Evolutionary conservation across 176 grass and related monocot genomes (phyloP).

Genomic region (Urochloa ruziziensis): DNA sequence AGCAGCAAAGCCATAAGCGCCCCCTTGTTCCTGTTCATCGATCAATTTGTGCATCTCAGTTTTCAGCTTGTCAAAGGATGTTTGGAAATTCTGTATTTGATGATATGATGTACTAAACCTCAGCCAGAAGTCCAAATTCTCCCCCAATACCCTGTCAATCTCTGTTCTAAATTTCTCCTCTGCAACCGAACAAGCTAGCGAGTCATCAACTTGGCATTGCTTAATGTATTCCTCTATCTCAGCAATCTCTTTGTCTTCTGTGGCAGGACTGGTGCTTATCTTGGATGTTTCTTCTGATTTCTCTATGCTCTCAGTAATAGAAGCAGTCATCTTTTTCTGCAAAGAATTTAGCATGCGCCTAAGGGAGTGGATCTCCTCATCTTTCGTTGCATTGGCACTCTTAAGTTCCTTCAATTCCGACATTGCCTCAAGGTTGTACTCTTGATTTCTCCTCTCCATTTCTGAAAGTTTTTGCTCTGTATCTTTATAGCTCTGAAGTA

Average conservation of each 20-base stretch:
- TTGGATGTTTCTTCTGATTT: constrained; percentile 45
- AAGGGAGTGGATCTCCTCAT: constrained; percentile 64
- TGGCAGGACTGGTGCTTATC: constrained; percentile 32
- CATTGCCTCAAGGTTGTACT: constrained; percentile 49
- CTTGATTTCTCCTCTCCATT: constrained; percentile 47
- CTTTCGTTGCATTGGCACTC: constrained; percentile 58
- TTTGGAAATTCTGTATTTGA: constrained; percentile 63
- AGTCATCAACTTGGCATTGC: constrained; percentile 43
- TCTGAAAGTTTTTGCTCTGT: constrained; percentile 51
- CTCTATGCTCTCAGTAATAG: constrained; percentile 33
- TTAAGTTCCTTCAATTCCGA: constrained; percentile 60
- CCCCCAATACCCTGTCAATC: constrained; percentile 56
- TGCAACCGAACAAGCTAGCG: constrained; percentile 14
- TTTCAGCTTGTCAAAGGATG: constrained; percentile 56
- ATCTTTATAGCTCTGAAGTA: constrained; percentile 51
- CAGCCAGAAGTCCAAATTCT: constrained; percentile 78
- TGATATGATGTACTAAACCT: constrained; percentile 75
- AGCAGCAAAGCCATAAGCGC: constrained; percentile 5
- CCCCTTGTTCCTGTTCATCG: constrained; percentile 32
- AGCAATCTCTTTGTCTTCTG: constrained; percentile 40
- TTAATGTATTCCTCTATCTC: constrained; percentile 57
- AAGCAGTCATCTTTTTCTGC: constrained; percentile 42
- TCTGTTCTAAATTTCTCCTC: constrained; percentile 65
- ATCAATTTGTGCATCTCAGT: constrained; percentile 46
- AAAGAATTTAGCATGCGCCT: constrained; percentile 68